phyloP scores from a whole-genome alignment of 768 basidiomycete species.

The Amanita fuliginea region DNA sequence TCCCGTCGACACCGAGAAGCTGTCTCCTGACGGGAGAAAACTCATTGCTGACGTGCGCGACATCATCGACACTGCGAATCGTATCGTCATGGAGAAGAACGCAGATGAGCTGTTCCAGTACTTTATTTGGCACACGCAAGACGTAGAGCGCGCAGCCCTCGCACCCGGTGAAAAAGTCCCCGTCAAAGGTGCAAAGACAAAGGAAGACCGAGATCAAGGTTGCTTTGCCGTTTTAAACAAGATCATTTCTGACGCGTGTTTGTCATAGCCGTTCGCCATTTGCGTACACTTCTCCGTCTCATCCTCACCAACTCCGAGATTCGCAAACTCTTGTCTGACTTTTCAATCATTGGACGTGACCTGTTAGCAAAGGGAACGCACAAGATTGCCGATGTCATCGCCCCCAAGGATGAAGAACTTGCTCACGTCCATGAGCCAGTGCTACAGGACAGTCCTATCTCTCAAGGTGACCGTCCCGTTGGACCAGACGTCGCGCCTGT shows the following conservation, averaged over 20 bases:
- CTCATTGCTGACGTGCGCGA: slow-evolving; percentile 71
- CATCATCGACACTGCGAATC: slow-evolving; percentile 63
- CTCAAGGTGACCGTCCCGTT: slow-evolving; percentile 24
- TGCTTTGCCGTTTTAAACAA: slow-evolving; percentile 8
- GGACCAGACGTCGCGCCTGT: slow-evolving; percentile 23
- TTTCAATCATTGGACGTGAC: slow-evolving; percentile 71
- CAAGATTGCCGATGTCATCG: slow-evolving; percentile 59
- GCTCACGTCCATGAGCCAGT: slow-evolving; percentile 59
- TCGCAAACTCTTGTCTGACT: slow-evolving; percentile 78
- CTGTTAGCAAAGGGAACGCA: slow-evolving; percentile 64
- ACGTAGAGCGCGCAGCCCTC: slow-evolving; percentile 24
- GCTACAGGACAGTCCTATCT: slow-evolving; percentile 56
- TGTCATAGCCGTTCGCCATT: slow-evolving; percentile 59
- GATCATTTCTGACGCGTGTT: neutral
- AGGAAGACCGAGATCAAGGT: slow-evolving; percentile 58
- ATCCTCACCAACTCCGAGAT: slow-evolving; percentile 90
- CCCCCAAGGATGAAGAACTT: slow-evolving; percentile 55
- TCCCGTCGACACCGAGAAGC: slow-evolving; percentile 49
- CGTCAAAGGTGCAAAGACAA: slow-evolving; percentile 42
- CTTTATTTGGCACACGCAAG: slow-evolving; percentile 74
- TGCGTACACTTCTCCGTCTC: slow-evolving; percentile 79
- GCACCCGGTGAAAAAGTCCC: slow-evolving; percentile 22
- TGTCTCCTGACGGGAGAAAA: slow-evolving; percentile 68
- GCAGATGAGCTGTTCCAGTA: slow-evolving; percentile 86
- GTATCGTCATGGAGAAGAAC: slow-evolving; percentile 78